phyloP scores from a whole-genome alignment of 2,329 filamentous ascomycete genomes.

The Colletotrichum sp. region DNA sequence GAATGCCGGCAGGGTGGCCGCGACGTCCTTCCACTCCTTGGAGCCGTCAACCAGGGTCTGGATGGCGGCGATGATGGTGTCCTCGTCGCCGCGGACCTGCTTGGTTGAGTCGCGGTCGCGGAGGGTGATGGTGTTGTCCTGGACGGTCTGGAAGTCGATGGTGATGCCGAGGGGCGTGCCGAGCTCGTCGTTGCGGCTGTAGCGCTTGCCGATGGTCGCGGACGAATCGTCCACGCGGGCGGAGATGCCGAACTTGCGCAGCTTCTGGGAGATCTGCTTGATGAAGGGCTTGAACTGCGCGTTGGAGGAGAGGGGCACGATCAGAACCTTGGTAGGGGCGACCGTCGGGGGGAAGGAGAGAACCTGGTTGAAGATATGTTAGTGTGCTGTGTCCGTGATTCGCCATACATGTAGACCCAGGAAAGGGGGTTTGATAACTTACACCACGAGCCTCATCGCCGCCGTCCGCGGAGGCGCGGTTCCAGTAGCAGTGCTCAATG shows the following conservation, averaged over 20 bases:
- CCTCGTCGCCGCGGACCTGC: slow-evolving; percentile 85
- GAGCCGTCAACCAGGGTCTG: slow-evolving; percentile 53
- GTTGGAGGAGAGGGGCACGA: slow-evolving; percentile 87
- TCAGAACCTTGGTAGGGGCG: slow-evolving; percentile 93
- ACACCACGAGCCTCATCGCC: slow-evolving; percentile 86
- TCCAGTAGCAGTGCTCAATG: slow-evolving; percentile 97
- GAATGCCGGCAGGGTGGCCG: slow-evolving; percentile 82
- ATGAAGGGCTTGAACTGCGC: slow-evolving; percentile 81
- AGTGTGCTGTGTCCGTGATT: slow-evolving; percentile 46
- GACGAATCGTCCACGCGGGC: slow-evolving; percentile 90
- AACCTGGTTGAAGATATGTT: slow-evolving; percentile 38
- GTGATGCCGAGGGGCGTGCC: slow-evolving; percentile 95
- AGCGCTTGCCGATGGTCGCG: slow-evolving; percentile 93
- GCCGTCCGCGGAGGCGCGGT: slow-evolving; percentile 64
- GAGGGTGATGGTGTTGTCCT: slow-evolving; percentile 86
- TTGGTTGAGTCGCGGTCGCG: slow-evolving; percentile 89
- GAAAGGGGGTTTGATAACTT: slow-evolving; percentile 47
- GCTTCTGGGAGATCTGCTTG: slow-evolving; percentile 73
- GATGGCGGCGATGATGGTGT: slow-evolving; percentile 79
- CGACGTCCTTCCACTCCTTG: slow-evolving; percentile 72
- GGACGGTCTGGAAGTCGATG: slow-evolving; percentile 92
- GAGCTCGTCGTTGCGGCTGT: slow-evolving; percentile 92
- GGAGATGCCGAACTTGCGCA: slow-evolving; percentile 79
- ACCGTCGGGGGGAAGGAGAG: slow-evolving; percentile 65
- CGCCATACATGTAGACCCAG: neutral